A percentile compares a stretch with the other conserved stretches of the same genome.
Evolutionary conservation across 2,329 filamentous ascomycete genomes (phyloP).

Genomic region (Phoma sp.): DNA sequence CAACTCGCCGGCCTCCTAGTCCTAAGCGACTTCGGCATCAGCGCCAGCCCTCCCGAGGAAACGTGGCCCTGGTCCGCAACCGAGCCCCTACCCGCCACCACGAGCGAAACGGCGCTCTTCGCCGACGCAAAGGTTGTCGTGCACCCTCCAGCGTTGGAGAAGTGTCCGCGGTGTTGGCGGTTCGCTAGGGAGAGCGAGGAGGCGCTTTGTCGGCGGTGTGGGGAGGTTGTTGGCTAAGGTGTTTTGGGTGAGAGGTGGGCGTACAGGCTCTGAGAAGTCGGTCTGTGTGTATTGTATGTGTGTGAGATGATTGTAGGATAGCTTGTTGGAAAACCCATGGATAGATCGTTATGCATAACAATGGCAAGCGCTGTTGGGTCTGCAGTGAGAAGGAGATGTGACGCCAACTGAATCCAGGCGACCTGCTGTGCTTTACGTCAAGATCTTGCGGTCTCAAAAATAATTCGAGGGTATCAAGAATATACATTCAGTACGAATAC

Average conservation of each 20-base stretch:
- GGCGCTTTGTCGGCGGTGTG: constrained; percentile 75
- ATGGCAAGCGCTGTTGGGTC: too few species aligned
- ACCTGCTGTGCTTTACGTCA: too few species aligned
- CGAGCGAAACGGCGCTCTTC: constrained; percentile 15
- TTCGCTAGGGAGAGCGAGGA: constrained; percentile 74
- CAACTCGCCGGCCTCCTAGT: constrained; percentile 53
- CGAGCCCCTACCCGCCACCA: constrained; percentile 41
- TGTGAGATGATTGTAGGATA: not conserved
- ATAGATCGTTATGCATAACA: too few species aligned
- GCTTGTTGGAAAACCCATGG: not conserved
- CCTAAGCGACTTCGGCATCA: constrained; percentile 47
- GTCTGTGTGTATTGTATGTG: not conserved
- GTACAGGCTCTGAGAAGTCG: too few species aligned
- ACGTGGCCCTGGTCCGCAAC: constrained; percentile 22
- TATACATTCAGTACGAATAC: constrained; percentile 21
- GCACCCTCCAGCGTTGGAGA: constrained; percentile 60
- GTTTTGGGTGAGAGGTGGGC: constrained; percentile 3
- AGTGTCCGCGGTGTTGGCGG: constrained; percentile 90
- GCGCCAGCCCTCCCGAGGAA: not conserved
- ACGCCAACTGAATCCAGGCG: too few species aligned
- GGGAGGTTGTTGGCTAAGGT: constrained; percentile 61
- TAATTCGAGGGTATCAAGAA: constrained; percentile 13
- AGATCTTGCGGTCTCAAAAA: too few species aligned
- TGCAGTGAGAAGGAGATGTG: too few species aligned
- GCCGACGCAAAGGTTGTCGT: constrained; percentile 37